Conservation (phyloP, 2,329 filamentous ascomycete genomes). For the Trichoderma afroharzianum region DNA sequence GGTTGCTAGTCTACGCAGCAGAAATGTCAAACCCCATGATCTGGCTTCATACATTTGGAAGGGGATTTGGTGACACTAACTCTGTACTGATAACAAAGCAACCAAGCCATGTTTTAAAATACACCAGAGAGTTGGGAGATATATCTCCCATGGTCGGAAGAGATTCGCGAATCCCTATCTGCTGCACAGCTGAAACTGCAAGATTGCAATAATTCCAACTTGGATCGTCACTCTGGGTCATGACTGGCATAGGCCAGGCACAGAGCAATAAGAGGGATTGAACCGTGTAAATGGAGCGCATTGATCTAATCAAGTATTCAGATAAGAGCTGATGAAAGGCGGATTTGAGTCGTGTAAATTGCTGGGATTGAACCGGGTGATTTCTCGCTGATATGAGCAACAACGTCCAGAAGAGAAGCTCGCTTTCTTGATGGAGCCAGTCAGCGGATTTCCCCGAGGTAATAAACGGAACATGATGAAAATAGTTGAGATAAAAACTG, state of each 20-base stretch:
- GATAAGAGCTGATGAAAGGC: neutral
- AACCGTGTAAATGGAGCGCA: neutral
- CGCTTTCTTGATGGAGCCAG: neutral
- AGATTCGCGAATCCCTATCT: neutral
- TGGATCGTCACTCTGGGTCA: neutral
- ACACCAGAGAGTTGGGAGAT: neutral
- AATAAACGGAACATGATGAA: neutral
- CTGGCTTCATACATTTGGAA: neutral
- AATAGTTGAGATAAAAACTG: neutral
- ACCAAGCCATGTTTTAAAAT: neutral
- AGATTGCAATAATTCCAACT: neutral
- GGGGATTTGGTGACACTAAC: neutral
- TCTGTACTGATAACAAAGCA: neutral
- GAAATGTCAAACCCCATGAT: neutral
- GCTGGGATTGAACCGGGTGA: neutral
- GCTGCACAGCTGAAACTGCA: neutral
- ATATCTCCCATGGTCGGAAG: neutral
- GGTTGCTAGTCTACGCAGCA: neutral
- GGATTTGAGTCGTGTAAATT: neutral
- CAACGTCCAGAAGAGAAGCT: neutral
- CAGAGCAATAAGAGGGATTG: neutral
- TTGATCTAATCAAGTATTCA: neutral
- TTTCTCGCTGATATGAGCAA: neutral
- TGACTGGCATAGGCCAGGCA: neutral
- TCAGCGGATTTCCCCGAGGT: neutral